These are phyloP conservation scores for Aspergillus ruber DNA, from an alignment of 2,329 filamentous ascomycete species.

Conservation along the genomic window DNA sequence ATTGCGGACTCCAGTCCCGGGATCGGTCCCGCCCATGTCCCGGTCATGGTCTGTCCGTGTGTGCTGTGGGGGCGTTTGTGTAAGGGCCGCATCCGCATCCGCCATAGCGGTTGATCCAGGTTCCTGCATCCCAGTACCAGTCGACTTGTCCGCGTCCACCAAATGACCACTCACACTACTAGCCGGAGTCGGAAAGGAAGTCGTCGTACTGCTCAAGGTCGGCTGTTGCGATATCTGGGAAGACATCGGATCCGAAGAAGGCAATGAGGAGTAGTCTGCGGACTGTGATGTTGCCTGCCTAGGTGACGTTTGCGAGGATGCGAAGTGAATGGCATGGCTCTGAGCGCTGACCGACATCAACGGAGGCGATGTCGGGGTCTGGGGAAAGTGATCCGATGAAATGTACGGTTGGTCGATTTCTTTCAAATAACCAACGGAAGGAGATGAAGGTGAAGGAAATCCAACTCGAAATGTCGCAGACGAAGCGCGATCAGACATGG, in stretches of 20 bases:
- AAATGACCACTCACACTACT: slow-evolving; percentile 38
- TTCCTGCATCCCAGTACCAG: slow-evolving; percentile 16
- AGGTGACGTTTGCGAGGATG: slow-evolving; percentile 40
- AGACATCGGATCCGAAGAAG: slow-evolving; percentile 38
- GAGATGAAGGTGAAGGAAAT: slow-evolving; percentile 40
- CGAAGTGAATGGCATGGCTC: slow-evolving; percentile 43
- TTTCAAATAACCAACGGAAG: slow-evolving; percentile 34
- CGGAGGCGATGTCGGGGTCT: slow-evolving; percentile 40
- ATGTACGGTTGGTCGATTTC: slow-evolving; percentile 21
- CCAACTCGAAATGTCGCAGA: slow-evolving; percentile 29
- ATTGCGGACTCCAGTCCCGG: slow-evolving; percentile 14
- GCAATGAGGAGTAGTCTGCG: slow-evolving; percentile 34
- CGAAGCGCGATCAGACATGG: slow-evolving; percentile 35
- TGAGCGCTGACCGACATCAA: slow-evolving; percentile 47
- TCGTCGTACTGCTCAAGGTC: slow-evolving; percentile 29
- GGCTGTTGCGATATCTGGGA: slow-evolving; percentile 38
- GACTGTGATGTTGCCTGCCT: slow-evolving; percentile 38
- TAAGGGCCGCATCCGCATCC: slow-evolving; percentile 10
- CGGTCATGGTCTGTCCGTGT: slow-evolving; percentile 31
- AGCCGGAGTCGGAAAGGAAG: slow-evolving; percentile 41
- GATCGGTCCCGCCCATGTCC: slow-evolving; percentile 12
- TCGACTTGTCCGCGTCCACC: slow-evolving; percentile 29
- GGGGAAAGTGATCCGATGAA: slow-evolving; percentile 29
- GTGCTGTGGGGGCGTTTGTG: slow-evolving; percentile 21
- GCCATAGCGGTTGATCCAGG: slow-evolving; percentile 7